These are phyloP conservation scores for Solanum chacoense DNA, from an alignment of 305 asterid species.

Conservation along the genomic window DNA sequence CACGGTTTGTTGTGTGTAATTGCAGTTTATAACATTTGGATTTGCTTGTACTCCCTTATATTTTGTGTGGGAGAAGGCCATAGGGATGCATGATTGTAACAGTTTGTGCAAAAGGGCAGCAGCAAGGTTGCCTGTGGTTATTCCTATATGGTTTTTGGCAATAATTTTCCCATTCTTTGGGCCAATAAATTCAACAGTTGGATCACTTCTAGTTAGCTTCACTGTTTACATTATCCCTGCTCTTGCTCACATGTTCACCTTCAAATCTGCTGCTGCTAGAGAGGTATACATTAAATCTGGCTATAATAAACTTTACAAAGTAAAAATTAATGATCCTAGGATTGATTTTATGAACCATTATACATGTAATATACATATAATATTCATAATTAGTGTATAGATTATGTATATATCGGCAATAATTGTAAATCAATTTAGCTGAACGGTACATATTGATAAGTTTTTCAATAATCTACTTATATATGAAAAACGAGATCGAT, in stretches of 20 bases:
- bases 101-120: slow-evolving; percentile 39
- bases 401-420: neutral
- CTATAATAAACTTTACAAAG: neutral
- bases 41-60: neutral
- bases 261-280: slow-evolving; percentile 30
- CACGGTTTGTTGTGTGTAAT: neutral
- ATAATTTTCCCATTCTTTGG: slow-evolving; percentile 49
- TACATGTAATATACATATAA: neutral
- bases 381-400: neutral
- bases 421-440: neutral
- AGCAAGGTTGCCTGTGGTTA: slow-evolving; percentile 34
- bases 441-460: neutral
- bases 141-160: slow-evolving; percentile 48
- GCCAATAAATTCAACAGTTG: slow-evolving; percentile 41
- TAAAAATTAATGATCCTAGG: neutral
- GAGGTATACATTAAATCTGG: slow-evolving; percentile 17
- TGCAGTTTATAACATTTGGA: slow-evolving; percentile 4
- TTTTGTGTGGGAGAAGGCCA: neutral
- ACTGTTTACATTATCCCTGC: slow-evolving; percentile 44
- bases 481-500: neutral
- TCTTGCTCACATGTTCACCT: slow-evolving; percentile 37
- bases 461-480: neutral
- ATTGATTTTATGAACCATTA: neutral
- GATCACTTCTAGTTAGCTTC: slow-evolving; percentile 46
- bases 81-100: neutral